Percentiles rank a stretch among this genome's conserved stretches.
Evolutionary conservation across 2,329 filamentous ascomycete species (phyloP).

Genomic region (Pyrenophora graminea): DNA sequence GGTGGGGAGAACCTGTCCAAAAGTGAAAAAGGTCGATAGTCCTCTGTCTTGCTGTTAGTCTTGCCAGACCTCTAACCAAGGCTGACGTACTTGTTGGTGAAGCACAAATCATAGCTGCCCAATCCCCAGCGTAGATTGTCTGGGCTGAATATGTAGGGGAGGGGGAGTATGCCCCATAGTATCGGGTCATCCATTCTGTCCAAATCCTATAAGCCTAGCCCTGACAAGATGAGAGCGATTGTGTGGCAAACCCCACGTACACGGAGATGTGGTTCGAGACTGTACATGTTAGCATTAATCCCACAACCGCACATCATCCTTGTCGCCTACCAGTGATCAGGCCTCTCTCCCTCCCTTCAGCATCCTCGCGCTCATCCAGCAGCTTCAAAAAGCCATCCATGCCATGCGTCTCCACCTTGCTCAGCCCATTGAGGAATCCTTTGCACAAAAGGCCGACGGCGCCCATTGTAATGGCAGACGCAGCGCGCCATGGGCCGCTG

Average conservation of each 20-base stretch:
- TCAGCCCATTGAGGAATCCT: slow-evolving; percentile 75
- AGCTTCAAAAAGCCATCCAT: slow-evolving; percentile 74
- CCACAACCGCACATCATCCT: slow-evolving; percentile 68
- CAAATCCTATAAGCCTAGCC: slow-evolving; percentile 18
- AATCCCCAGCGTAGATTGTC: slow-evolving; percentile 84
- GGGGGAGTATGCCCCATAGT: slow-evolving; percentile 86
- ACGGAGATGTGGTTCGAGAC: slow-evolving; percentile 89
- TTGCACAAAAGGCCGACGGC: slow-evolving; percentile 71
- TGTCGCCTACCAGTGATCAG: slow-evolving; percentile 73
- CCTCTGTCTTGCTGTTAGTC: slow-evolving; percentile 54
- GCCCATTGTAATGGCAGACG: slow-evolving; percentile 76
- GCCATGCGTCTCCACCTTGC: slow-evolving; percentile 75
- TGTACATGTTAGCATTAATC: slow-evolving; percentile 46
- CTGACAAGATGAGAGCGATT: slow-evolving; percentile 1
- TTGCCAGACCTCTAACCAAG: neutral
- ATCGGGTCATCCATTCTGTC: slow-evolving; percentile 87
- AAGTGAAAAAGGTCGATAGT: slow-evolving; percentile 77
- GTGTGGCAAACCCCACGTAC: slow-evolving; percentile 62
- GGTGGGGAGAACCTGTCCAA: slow-evolving; percentile 88
- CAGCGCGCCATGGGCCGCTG: slow-evolving; percentile 70
- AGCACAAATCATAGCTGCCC: slow-evolving; percentile 94
- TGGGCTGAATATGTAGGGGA: slow-evolving; percentile 71
- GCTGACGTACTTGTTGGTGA: slow-evolving; percentile 72
- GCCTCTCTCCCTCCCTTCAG: slow-evolving; percentile 69
- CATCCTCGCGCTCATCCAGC: slow-evolving; percentile 72